Percentiles rank a stretch among this genome's conserved stretches.
These are phyloP conservation scores for Rhodotorula sp. DNA, from an alignment of 1,284 basidiomycete species.

Conservation along the genomic window DNA sequence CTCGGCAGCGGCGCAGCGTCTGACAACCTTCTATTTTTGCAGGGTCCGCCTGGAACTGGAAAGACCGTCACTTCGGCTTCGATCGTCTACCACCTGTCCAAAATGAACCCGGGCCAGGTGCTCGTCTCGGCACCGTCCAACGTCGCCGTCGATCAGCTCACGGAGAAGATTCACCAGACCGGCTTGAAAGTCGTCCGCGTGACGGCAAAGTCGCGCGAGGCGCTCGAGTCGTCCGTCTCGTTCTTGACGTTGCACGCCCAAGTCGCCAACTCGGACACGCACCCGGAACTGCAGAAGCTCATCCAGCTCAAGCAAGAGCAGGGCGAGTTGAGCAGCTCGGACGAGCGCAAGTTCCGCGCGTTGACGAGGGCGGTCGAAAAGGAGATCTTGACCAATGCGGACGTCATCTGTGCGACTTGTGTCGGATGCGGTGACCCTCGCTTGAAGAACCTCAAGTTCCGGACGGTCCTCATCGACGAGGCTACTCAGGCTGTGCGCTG, in stretches of 20 bases:
- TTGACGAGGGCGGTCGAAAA: slow-evolving; percentile 92
- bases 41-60: slow-evolving; percentile 95
- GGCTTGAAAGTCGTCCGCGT: slow-evolving; percentile 96
- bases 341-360: slow-evolving; percentile 97
- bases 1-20: not conserved
- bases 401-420: slow-evolving; percentile 98
- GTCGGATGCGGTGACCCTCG: slow-evolving; percentile 96
- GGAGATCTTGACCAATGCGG: slow-evolving; percentile 90
- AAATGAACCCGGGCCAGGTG: slow-evolving; percentile 99
- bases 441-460: slow-evolving; percentile 93
- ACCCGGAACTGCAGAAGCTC: slow-evolving; percentile 93
- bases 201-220: slow-evolving; percentile 96
- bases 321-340: slow-evolving; percentile 91
- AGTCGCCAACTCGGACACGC: slow-evolving; percentile 85
- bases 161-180: slow-evolving; percentile 96
- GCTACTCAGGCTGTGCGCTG: slow-evolving; percentile 88
- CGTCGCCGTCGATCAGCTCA: slow-evolving; percentile 98
- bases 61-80: slow-evolving; percentile 99
- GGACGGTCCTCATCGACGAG: slow-evolving; percentile 97
- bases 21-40: not conserved
- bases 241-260: slow-evolving; percentile 97
- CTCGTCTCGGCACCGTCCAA: slow-evolving; percentile 99
- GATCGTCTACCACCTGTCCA: slow-evolving; percentile 96
- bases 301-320: slow-evolving; percentile 97
- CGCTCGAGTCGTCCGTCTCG: slow-evolving; percentile 85